A percentile compares a stretch with the other conserved stretches of the same genome.
These are phyloP conservation scores for Alternaria dauci DNA, from an alignment of 2,329 filamentous ascomycete genomes.

Conservation along the genomic window DNA sequence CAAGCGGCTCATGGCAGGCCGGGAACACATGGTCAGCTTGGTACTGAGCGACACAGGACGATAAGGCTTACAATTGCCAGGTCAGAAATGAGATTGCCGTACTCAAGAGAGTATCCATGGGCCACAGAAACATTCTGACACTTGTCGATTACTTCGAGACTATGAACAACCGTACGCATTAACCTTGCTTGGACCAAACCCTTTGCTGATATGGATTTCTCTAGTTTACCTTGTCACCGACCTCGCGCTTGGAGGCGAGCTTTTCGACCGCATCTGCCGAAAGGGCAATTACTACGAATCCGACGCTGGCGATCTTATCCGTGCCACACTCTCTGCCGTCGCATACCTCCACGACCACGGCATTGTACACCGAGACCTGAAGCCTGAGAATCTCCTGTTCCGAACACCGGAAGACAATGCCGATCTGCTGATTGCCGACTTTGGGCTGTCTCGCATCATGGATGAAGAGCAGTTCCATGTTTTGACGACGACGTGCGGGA, in stretches of 20 bases:
- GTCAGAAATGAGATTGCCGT: constrained; percentile 98
- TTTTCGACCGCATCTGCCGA: constrained; percentile 97
- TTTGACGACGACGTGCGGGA: constrained; percentile 95
- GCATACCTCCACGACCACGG: constrained; percentile 98
- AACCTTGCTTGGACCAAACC: background rate
- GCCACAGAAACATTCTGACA: constrained; percentile 96
- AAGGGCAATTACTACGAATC: constrained; percentile 99
- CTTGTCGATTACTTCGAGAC: constrained; percentile 99
- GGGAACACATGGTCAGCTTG: constrained; percentile 88
- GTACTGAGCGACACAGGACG: background rate
- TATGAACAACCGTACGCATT: constrained; percentile 84
- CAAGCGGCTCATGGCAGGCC: constrained; percentile 94
- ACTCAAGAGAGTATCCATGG: constrained; percentile 97
- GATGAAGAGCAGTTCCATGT: constrained; percentile 99
- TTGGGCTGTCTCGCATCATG: constrained; percentile 96
- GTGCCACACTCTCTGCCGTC: constrained; percentile 94
- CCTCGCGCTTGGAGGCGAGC: constrained; percentile 91
- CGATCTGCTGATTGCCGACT: constrained; percentile 95
- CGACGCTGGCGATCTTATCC: constrained; percentile 93
- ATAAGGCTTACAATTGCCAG: constrained; percentile 57
- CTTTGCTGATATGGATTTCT: constrained; percentile 16
- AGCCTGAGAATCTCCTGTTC: constrained; percentile 97
- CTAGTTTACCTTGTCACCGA: constrained; percentile 94
- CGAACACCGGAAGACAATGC: constrained; percentile 97
- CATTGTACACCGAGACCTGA: constrained; percentile 96